Evolutionary conservation across 2,329 filamentous ascomycete species (phyloP).

Genomic region (Pseudogymnoascus destructans): DNA sequence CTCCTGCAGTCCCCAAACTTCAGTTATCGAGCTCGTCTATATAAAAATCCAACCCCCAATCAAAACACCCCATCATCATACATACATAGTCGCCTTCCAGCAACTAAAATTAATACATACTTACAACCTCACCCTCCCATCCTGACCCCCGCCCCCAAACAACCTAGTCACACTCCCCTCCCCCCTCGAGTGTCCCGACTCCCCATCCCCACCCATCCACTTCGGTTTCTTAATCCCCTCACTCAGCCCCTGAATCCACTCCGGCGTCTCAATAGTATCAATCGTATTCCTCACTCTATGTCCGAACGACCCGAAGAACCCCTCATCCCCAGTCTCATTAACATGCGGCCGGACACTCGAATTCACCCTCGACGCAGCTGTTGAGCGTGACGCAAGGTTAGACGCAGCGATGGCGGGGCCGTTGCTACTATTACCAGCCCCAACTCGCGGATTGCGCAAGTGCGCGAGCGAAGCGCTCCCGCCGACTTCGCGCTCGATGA

Average conservation of each 20-base stretch:
- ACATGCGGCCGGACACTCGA: not conserved
- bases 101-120: not conserved
- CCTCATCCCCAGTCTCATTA: slow-evolving; percentile 58
- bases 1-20: not conserved
- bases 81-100: not conserved
- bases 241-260: slow-evolving; percentile 65
- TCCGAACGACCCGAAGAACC: slow-evolving; percentile 71
- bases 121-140: slow-evolving; percentile 25
- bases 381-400: slow-evolving; percentile 21
- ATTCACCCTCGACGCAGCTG: slow-evolving; percentile 18
- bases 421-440: slow-evolving; percentile 14
- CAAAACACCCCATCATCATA: slow-evolving; percentile 5
- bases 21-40: not conserved
- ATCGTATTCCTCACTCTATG: slow-evolving; percentile 87
- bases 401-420: slow-evolving; percentile 24
- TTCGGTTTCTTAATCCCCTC: slow-evolving; percentile 61
- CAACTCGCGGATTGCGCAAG: slow-evolving; percentile 22
- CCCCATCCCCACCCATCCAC: slow-evolving; percentile 57
- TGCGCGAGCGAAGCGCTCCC: slow-evolving; percentile 44
- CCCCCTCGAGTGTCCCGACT: slow-evolving; percentile 23
- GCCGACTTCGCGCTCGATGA: slow-evolving; percentile 77
- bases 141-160: slow-evolving; percentile 39
- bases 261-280: slow-evolving; percentile 67
- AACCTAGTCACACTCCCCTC: slow-evolving; percentile 40
- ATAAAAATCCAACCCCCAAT: not conserved